Evolutionary conservation across 2,329 filamentous ascomycete species (phyloP), one percentile per base, ranked within the genome.

Genomic region (Fonsecaea multimorphosa): DNA sequence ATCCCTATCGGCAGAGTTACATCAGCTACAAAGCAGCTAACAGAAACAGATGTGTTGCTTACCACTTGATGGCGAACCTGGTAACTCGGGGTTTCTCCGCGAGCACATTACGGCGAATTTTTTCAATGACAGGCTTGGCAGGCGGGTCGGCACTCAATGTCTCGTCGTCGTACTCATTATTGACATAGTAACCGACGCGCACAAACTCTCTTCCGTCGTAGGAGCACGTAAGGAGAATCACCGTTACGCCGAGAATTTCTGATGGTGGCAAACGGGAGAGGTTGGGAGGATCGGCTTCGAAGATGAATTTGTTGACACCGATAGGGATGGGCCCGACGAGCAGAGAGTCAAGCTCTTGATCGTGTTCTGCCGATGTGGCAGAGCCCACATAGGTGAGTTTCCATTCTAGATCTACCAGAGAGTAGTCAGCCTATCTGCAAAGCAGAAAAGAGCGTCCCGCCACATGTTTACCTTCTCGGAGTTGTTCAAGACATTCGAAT

Each of bases 331-430:
- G 95, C 24, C 95, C 95, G 62, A 99, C 95, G 61, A 98, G 90
- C 65, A 99, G 89, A 24, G 92, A 93, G 81, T 99, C 95, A 73
- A 99, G 93, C 80, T 98, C 95, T 81, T 99, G 95, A 77, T 99
- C 95, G 78, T 98, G 93, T 79, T 98, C 93, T 77, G 95, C 93
- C 68, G 92, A 96, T 64, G 94, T 98, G 70, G 96, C 95, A 73
- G 95, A 99, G 75, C 95, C 96, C 76, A 99, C 95, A 74, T 99
- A 99, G 78, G 93, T 99, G 74, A 99, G 85, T 82, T 99, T 99
- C 95, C 95, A 99, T 82, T 99, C 95, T 68, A 99, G 89, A 81
- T 99, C 95, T 96, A 74, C 36, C 27, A 11, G 3, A 22, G 9
- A 36, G 27, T 52, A 14, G 61, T 69, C 54, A 66, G 61, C 31